Conservation (phyloP, 768 basidiomycete genomes). For the Sporobolomyces phaffii region DNA sequence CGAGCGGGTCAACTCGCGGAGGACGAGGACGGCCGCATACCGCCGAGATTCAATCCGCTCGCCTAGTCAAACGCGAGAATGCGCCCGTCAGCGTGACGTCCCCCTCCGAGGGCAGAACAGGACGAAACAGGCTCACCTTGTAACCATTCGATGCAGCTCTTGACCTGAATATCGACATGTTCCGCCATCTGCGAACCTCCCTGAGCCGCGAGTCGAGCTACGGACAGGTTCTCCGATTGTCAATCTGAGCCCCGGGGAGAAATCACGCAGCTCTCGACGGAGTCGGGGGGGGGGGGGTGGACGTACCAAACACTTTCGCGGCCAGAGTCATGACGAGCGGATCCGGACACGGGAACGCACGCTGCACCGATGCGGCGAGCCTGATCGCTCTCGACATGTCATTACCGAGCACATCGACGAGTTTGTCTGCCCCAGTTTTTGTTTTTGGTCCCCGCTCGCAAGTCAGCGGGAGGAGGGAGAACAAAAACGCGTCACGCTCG, state of each 20-base stretch:
- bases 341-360: slow-evolving; percentile 82
- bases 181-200: slow-evolving; percentile 41
- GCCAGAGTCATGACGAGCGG: slow-evolving; percentile 71
- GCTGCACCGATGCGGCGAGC: slow-evolving; percentile 87
- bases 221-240: too few relatives aligned
- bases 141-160: slow-evolving; percentile 43
- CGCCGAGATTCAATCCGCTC: slow-evolving; percentile 72
- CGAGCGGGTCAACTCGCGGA: slow-evolving; percentile 86
- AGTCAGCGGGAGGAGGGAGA: neutral
- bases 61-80: slow-evolving; percentile 52
- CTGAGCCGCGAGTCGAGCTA: slow-evolving; percentile 38
- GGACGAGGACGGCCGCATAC: slow-evolving; percentile 86
- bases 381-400: slow-evolving; percentile 77
- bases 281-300: neutral
- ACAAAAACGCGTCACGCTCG: too few relatives aligned
- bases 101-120: slow-evolving; percentile 39
- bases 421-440: slow-evolving; percentile 63
- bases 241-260: too few relatives aligned
- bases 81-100: slow-evolving; percentile 50
- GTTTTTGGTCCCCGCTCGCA: too few relatives aligned
- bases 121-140: slow-evolving; percentile 31
- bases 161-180: slow-evolving; percentile 41
- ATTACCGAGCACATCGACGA: slow-evolving; percentile 69
- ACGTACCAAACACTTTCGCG: slow-evolving; percentile 40
- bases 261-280: neutral